Base-by-base conservation (phyloP, 371 early-diverging fungal species). In the Mucor lusitanicus region DNA sequence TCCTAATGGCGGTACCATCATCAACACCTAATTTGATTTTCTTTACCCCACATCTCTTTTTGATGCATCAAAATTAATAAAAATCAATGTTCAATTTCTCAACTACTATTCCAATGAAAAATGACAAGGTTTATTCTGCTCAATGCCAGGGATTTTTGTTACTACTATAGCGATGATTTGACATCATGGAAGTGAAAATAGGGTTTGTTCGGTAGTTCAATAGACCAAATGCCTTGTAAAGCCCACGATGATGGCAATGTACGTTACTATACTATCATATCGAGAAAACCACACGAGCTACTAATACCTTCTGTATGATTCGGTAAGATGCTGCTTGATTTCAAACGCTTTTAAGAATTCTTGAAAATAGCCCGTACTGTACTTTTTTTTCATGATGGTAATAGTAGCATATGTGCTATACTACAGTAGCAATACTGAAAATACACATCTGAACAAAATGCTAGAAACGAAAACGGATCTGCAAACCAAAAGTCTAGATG, bases 1-100 rank as follows among this genome's bases (percentile, higher is more conserved):
- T 70, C 80, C 81, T 42, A 84, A 82, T 21, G 84, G 84, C 66
- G 76, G 55, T 13, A 59, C 59, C 40, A 40, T 56, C 23, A 27
- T 39, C 2, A 59, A 59, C 23, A 39, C 35, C 1, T 59, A 39
- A 59, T 85, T 54, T 27, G 54, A 50, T 50, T 50, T 50, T 25
- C 25, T 25, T 50, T 50, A 40, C 40, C n/a, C 40, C 40, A 40
- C 40, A 40, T 37, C 1, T 37, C 13, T 33, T 33, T 33, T 37
- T 37, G 12, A 37, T 40, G 15, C 17, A 17, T 40, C 37, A 37
- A 13, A 37, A 1, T n/a, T 6, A 40, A 40, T 40, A 40, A 40
- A 40, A 40, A 40, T 13, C 40, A 46, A 46, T 3, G 21, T 19
- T 7, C 8, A 46, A 46, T 46, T 9, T 7, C 19, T 46, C 1